A percentile compares a stretch with the other conserved stretches of the same genome.
Conservation (phyloP, 2,329 filamentous ascomycete species). For the Neophaeococcomyces mojaviensis region DNA sequence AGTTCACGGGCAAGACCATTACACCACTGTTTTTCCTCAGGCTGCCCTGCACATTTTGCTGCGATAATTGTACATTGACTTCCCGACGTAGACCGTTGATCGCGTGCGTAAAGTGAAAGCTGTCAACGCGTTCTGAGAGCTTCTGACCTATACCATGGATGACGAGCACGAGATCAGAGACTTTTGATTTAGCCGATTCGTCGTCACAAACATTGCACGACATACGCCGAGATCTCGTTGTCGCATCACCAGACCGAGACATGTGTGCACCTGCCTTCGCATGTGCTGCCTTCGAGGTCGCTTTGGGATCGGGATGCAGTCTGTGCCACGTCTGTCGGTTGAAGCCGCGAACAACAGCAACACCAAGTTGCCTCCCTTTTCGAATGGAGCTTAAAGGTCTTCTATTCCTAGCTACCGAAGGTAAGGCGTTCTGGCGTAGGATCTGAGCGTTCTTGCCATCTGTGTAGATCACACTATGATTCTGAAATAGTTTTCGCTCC, state of each 20-base stretch:
- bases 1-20: slow-evolving; percentile 92
- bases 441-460: slow-evolving; percentile 71
- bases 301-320: slow-evolving; percentile 51
- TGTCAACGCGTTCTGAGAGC: slow-evolving; percentile 86
- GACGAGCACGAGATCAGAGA: slow-evolving; percentile 82
- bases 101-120: slow-evolving; percentile 93
- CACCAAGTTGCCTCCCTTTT: slow-evolving; percentile 73
- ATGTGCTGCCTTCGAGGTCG: slow-evolving; percentile 34
- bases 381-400: slow-evolving; percentile 75
- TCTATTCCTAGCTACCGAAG: slow-evolving; percentile 77
- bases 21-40: slow-evolving; percentile 75
- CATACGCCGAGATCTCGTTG: slow-evolving; percentile 16
- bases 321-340: slow-evolving; percentile 69
- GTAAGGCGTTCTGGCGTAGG: slow-evolving; percentile 74
- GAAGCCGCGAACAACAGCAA: slow-evolving; percentile 85
- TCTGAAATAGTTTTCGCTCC: slow-evolving; percentile 53
- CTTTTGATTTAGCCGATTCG: slow-evolving; percentile 49
- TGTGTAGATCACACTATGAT: slow-evolving; percentile 80
- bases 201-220: slow-evolving; percentile 58
- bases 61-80: slow-evolving; percentile 75
- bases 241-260: slow-evolving; percentile 23
- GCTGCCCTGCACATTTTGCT: slow-evolving; percentile 63
- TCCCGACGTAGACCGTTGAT: slow-evolving; percentile 84
- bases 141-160: slow-evolving; percentile 97
- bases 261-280: slow-evolving; percentile 25